phyloP scores from a whole-genome alignment of 305 asterid genomes.

The Withania somnifera region DNA sequence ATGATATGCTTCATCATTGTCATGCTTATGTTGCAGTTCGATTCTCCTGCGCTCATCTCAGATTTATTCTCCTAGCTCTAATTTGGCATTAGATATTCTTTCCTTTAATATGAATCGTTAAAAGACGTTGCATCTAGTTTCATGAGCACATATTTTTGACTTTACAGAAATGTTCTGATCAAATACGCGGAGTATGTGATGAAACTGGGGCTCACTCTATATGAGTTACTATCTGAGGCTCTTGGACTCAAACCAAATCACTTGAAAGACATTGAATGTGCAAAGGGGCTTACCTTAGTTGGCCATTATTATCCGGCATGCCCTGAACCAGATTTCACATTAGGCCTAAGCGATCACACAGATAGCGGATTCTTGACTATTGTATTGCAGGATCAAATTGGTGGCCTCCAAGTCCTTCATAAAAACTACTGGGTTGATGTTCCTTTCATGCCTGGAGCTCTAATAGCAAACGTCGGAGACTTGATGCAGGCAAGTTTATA shows the following conservation, averaged over 20 bases:
- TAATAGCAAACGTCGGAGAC: constrained; percentile 40
- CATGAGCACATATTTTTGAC: background rate
- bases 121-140: background rate
- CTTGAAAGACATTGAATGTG: constrained; percentile 28
- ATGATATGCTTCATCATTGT: no score
- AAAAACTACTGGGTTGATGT: constrained; percentile 33
- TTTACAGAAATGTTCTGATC: constrained; percentile 18
- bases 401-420: constrained; percentile 43
- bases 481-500: constrained; percentile 29
- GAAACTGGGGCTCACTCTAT: constrained; percentile 15
- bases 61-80: background rate
- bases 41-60: background rate
- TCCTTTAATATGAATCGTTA: background rate
- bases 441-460: constrained; percentile 22
- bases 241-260: constrained; percentile 26
- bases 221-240: constrained; percentile 34
- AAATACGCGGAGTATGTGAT: constrained; percentile 21
- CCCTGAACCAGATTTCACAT: constrained; percentile 39
- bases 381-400: constrained; percentile 33
- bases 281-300: constrained; percentile 7
- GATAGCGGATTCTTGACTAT: constrained; percentile 33
- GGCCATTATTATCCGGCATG: constrained; percentile 42
- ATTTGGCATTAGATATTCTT: background rate
- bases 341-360: constrained; percentile 33
- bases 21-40: background rate